phyloP scores from a whole-genome alignment of 257 asterid genomes.

The Gardenia jasminoides region DNA sequence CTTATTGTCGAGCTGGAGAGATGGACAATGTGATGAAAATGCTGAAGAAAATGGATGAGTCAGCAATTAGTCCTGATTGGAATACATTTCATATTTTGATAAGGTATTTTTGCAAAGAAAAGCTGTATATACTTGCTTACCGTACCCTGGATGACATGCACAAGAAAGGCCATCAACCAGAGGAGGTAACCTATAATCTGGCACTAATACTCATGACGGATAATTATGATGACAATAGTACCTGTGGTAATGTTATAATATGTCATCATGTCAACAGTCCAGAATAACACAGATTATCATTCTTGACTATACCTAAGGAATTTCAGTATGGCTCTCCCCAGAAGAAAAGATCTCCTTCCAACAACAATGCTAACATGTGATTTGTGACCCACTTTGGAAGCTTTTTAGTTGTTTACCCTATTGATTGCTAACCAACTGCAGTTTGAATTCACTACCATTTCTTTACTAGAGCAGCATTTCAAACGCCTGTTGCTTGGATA shows the following conservation, averaged over 20 bases:
- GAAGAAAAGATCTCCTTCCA: background rate
- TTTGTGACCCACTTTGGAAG: background rate
- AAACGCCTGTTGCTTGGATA: background rate
- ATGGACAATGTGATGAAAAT: conserved; percentile 93
- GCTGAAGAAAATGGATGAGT: conserved; percentile 96
- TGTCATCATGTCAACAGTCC: background rate
- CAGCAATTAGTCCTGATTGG: conserved; percentile 77
- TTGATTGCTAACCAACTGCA: background rate
- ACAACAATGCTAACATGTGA: background rate
- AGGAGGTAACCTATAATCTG: conserved; percentile 53
- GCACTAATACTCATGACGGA: background rate
- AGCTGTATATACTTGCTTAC: conserved; percentile 71
- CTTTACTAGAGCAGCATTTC: background rate
- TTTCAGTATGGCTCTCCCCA: background rate
- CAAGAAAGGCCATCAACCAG: conserved; percentile 77
- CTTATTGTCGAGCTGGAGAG: conserved; percentile 88
- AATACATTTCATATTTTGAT: conserved; percentile 77
- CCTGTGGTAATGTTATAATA: too few relatives aligned
- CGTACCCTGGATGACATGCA: conserved; percentile 94
- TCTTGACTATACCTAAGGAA: background rate
- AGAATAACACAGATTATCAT: background rate
- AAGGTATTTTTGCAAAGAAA: conserved; percentile 84
- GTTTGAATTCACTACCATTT: background rate
- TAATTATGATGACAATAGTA: background rate
- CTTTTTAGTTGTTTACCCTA: background rate